Evolutionary conservation across 2,329 filamentous ascomycete species (phyloP), one percentile per base, ranked within the genome.

Genomic region (Fusarium lateritium): DNA sequence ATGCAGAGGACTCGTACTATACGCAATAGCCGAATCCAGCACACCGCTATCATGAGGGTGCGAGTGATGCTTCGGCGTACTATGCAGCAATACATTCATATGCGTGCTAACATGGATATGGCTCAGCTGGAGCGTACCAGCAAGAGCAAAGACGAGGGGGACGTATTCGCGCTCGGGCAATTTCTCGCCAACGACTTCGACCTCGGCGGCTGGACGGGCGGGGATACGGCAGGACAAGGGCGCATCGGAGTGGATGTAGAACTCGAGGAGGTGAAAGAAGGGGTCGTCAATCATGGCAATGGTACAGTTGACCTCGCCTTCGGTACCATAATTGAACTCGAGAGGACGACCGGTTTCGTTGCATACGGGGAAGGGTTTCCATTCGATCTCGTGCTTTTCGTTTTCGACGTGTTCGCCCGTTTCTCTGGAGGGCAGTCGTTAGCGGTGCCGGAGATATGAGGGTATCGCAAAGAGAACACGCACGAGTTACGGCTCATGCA

Each of bases 181-280:
- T 67, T 79, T 79, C 77, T 85, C 85, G 77, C 85, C 86, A 9
- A 89, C 78, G 34, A 85, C 80, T 75, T 88, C 84, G 69, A 88
- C 79, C 67, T 87, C 83, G 9, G 83, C 80, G 14, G 85, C 77
- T 0, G 95, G 95, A 9, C 91, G 90, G 0, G 93, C 89, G 28
- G 95, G 94, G 15, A 98, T 88, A 53, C 96, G 94, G 81, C 96
- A 99, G 56, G 94, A 90, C 50, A 98, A 86, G 11, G 96, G 96
- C 19, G 94, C 94, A 81, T 99, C 96, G 83, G 92, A 94, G 85
- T 98, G 96, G 79, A 98, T 91, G 86, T 98, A 98, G 86, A 98
- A 98, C 83, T 98, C 93, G 83, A 95, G 91, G 52, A 95, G 87
- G 81, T 96, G 93, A 85, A 94, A 96, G 85, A 94, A 91, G 40